Evolutionary conservation across 352 stramenopile species (phyloP).

Genomic region (Phytophthora rubi): DNA sequence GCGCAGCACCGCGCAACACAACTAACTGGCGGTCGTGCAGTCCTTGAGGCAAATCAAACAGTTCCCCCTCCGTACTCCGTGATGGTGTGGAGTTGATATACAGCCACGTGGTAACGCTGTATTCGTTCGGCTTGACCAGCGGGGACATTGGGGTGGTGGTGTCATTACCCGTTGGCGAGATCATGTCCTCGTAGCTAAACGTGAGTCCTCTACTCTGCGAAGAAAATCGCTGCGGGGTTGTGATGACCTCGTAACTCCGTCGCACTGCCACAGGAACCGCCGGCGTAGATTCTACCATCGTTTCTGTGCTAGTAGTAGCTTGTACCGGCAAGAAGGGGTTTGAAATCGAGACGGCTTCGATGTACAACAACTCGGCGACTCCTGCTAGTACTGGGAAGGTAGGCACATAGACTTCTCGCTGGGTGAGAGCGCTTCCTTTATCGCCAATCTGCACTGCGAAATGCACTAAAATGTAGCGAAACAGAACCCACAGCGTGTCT

Average conservation of each 20-base stretch:
- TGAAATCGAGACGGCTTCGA: slow-evolving; percentile 30
- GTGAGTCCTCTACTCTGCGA: slow-evolving; percentile 58
- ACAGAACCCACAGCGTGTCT: slow-evolving; percentile 44
- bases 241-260: slow-evolving; percentile 82
- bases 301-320: not conserved
- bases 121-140: slow-evolving; percentile 75
- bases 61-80: not conserved
- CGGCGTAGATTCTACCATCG: not conserved
- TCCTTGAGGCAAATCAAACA: slow-evolving; percentile 8
- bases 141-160: slow-evolving; percentile 49
- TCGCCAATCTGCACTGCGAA: slow-evolving; percentile 35
- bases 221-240: slow-evolving; percentile 60
- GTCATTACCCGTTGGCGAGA: slow-evolving; percentile 21
- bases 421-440: too few relatives aligned
- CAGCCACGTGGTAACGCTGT: slow-evolving; percentile 90
- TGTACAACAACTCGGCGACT: slow-evolving; percentile 31
- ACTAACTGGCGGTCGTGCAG: slow-evolving; percentile 58
- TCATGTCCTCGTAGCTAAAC: slow-evolving; percentile 66
- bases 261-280: slow-evolving; percentile 24
- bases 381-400: slow-evolving; percentile 31
- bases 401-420: slow-evolving; percentile 13
- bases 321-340: slow-evolving; percentile 16
- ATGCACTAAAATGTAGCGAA: slow-evolving; percentile 49
- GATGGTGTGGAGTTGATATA: slow-evolving; percentile 45
- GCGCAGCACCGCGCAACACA: slow-evolving; percentile 69